Evolutionary conservation across 2,329 filamentous ascomycete genomes (phyloP).

Genomic region (Calonectria pteridis): DNA sequence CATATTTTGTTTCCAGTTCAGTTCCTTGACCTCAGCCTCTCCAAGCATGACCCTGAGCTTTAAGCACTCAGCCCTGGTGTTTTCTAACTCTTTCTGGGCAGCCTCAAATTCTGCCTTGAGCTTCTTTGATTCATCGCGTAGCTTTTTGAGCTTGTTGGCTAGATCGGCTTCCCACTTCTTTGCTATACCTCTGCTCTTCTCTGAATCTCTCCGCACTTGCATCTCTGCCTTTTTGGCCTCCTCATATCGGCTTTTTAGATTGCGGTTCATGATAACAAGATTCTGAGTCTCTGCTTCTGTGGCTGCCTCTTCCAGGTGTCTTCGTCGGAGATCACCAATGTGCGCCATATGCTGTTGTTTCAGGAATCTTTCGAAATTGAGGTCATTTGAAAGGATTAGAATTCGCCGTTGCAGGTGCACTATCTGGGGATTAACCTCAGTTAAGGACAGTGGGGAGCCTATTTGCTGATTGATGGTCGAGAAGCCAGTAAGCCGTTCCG

Average conservation of each 20-base stretch:
- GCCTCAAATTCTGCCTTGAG: slow-evolving; percentile 69
- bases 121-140: slow-evolving; percentile 78
- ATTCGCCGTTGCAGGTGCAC: slow-evolving; percentile 78
- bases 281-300: slow-evolving; percentile 87
- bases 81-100: slow-evolving; percentile 69
- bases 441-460: slow-evolving; percentile 46
- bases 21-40: slow-evolving; percentile 76
- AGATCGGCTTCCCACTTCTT: slow-evolving; percentile 85
- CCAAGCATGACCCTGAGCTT: slow-evolving; percentile 76
- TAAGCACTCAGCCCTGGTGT: slow-evolving; percentile 70
- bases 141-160: slow-evolving; percentile 72
- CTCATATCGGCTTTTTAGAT: slow-evolving; percentile 78
- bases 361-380: slow-evolving; percentile 86
- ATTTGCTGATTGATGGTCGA: slow-evolving; percentile 42
- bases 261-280: slow-evolving; percentile 80
- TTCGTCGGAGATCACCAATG: slow-evolving; percentile 81
- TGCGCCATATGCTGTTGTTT: slow-evolving; percentile 87
- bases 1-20: slow-evolving; percentile 72
- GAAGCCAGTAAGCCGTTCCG: slow-evolving; percentile 53
- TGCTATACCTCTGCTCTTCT: slow-evolving; percentile 77
- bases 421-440: slow-evolving; percentile 54
- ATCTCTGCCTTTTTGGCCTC: slow-evolving; percentile 79
- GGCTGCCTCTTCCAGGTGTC: slow-evolving; percentile 81
- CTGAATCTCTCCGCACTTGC: slow-evolving; percentile 78
- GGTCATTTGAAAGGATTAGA: slow-evolving; percentile 81